Base-by-base conservation (phyloP, 2,329 filamentous ascomycete species). In the Fusarium sublunatum region DNA sequence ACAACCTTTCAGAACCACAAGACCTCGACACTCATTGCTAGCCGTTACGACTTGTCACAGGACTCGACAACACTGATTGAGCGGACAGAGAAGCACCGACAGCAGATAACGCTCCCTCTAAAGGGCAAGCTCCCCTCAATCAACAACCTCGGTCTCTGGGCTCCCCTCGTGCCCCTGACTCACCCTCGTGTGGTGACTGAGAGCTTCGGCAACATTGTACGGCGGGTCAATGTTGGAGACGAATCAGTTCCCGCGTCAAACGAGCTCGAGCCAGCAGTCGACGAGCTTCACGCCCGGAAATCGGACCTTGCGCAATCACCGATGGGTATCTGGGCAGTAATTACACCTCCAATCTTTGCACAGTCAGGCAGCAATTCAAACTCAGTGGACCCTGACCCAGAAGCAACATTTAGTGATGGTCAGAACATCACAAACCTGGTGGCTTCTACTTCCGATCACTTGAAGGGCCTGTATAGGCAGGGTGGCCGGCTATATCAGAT, bases 151-250 rank as follows among this genome's bases (percentile, higher is more conserved):
- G 61, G 70, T 25, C 59, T 77, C 11, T 76, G 73, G 64, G 71
- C 79, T 0, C 81, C 89, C 0, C 75, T 93, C 4, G 74, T 88
- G 10, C 86, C 89, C 1, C 73, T 93, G 32, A 91, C 89, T 1
- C 73, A 77, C 6, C 82, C 88, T 13, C 84, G 90, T 15, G 78
- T 76, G 42, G 87, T 95, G 32, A 77, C 82, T 1, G 83, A 85
- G 34, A 87, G 87, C 32, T 86, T 93, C 69, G 92, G 92, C 4
- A 96, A 96, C 74, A 94, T 96, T 52, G 80, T 95, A 22, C 86
- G 89, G 29, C 83, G 85, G 38, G 72, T 93, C 9, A 78, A 85
- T 13, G 76, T 83, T 15, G 71, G 80, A 22, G 80, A 78, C 5
- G 73, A 77, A 29, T 69, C 75, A 2, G 77, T 82, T 0, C 87